Base-by-base conservation (phyloP, 2,329 filamentous ascomycete genomes). In the Penicillium sp. region DNA sequence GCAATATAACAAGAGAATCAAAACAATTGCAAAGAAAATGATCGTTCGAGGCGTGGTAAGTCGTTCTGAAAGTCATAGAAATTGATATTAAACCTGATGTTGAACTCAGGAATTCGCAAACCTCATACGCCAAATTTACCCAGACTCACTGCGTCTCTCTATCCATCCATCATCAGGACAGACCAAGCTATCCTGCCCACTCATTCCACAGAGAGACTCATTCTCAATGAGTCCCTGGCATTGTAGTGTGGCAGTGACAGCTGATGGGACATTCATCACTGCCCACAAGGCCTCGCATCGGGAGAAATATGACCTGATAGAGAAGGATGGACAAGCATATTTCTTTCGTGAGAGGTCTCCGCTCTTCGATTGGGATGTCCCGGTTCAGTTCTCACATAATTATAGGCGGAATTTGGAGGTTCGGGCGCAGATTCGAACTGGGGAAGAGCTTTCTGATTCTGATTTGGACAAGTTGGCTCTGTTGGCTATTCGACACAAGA, bases 171-270 rank as follows among this genome's bases (percentile, higher is more conserved):
- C 47, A 10, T 50, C 47, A 2, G 47, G 47, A 9, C 47, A 46
- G 16, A 46, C 41, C 2, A 50, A 50, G 41, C 29, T 50, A 19
- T 50, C 47, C 2, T 50, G 30, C 25, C 41, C 47, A 10, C 42
- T 50, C 9, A 46, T 50, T 9, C 47, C 47, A 1, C 47, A 50
- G 13, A 16, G 29, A 14, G 19, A 50, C 3, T 46, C 41, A 0
- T 50, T 50, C 19, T 50, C 47, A 3, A 50, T 50, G 47, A 50
- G 47, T 4, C 47, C 47, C 7, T 50, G 47, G 47, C 47, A 50
- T 22, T 50, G 47, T 29, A 50, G 47, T 36, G n/a, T 50, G 9
- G 47, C 47, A 25, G 47, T 50, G 18, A 45, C 25, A 16, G 10
- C 13, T 3, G 8, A 44, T 7, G 47, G 47, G 1, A 39, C 37